Evolutionary conservation across 176 grass and related monocot genomes (phyloP), one percentile per base, ranked within the genome.

Genomic region (Cocos nucifera): DNA sequence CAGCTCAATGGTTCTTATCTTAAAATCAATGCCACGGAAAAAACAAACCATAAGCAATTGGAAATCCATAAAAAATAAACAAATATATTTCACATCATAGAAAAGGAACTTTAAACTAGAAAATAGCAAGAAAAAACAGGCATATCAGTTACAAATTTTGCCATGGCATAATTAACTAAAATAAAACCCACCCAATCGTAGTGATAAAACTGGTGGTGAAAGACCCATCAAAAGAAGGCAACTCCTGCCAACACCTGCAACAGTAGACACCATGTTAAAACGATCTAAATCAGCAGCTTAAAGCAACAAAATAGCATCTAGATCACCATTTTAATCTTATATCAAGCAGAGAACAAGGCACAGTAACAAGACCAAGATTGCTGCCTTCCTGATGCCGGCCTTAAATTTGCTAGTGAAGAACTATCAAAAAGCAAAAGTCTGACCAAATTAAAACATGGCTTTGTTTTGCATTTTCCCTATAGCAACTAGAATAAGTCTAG

Each of bases 151-250:
- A 62, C 5, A 57, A 58, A n/a, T 26, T 27, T 2, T 4, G 3
- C 19, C 0, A 67, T 3, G 57, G 1, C 56, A 75, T 26, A 4
- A 62, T 49, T 62, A 19, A 50, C 68, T 49, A 58, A 21, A 56
- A 39, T 39, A 39, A 39, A 39, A 12, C 72, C 57, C 75, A 85
- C 82, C 82, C 82, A 71, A 80, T 85, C 12, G 82, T 85, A 53
- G 82, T 85, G 56, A 79, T 85, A 57, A 79, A 85, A 63, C 82
- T 79, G 61, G 82, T 85, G 17, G 77, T 85, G 72, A 85, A 85
- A 29, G 82, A 79, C 16, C 77, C 82, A 85, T 85, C 18, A 85
- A 57, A 4, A 85, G 82, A 48, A 85, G 72, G 76, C 82, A 85
- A 85, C 82, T 85, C 75, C 80, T 85, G 15, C 82, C 82, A 80